Conservation (phyloP, 305 asterid species). For the Solanum aculeatissimum region DNA sequence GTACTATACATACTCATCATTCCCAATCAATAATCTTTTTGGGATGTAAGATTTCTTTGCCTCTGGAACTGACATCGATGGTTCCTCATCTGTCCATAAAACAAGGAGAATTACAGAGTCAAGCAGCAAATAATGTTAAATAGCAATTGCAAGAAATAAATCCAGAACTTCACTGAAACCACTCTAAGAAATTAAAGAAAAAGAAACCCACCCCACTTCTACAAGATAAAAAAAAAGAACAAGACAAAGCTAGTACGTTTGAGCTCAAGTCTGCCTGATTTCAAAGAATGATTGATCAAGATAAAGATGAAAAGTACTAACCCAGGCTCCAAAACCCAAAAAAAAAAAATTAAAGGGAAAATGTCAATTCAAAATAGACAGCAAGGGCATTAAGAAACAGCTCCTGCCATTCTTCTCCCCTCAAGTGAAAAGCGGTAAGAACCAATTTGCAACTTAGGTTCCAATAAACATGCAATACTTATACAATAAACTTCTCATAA, state of each 20-base stretch:
- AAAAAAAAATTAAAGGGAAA: not conserved
- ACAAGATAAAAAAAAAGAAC: not conserved
- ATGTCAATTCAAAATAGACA: not conserved
- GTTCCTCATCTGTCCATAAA: constrained; percentile 45
- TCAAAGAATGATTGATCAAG: not conserved
- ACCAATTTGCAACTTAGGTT: not conserved
- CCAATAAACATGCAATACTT: not conserved
- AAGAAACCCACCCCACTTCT: not conserved
- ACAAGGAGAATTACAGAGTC: constrained; percentile 9
- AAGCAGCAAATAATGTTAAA: not conserved
- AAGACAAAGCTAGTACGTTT: not conserved
- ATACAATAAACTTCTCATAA: not conserved
- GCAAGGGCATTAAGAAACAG: not conserved
- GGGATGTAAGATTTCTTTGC: constrained; percentile 56
- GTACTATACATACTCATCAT: constrained; percentile 63
- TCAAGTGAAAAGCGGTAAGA: not conserved
- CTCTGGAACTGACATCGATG: constrained; percentile 26
- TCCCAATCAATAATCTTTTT: constrained; percentile 69
- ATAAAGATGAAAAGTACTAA: not conserved
- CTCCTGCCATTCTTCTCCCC: not conserved
- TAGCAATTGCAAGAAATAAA: not conserved
- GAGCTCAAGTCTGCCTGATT: not conserved
- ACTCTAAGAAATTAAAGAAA: not conserved
- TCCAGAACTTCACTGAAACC: not conserved
- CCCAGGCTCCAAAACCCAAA: not conserved